Evolutionary conservation across 768 basidiomycete genomes (phyloP).

Genomic region (Nevesoporus exiguus): DNA sequence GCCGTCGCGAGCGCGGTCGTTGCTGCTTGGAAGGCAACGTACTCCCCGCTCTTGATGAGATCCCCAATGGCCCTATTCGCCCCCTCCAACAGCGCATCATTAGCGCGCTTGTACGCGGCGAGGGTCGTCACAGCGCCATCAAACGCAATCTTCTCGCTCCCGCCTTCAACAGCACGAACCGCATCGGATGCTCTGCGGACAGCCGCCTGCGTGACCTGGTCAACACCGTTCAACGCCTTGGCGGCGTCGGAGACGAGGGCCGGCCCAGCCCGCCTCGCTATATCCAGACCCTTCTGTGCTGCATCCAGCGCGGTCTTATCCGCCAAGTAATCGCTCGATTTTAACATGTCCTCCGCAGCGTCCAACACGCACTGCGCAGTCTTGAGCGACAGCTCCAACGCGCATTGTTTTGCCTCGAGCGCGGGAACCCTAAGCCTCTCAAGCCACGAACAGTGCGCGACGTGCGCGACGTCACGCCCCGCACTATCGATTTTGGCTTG

Average conservation of each 20-base stretch:
- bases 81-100: background rate
- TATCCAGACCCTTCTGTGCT: background rate
- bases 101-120: background rate
- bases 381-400: background rate
- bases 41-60: background rate
- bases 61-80: background rate
- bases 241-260: background rate
- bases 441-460: background rate
- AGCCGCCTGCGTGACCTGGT: background rate
- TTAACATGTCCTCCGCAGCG: background rate
- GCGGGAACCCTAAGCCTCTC: background rate
- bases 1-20: background rate
- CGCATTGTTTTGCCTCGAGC: background rate
- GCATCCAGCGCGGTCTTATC: background rate
- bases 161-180: background rate
- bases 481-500: background rate
- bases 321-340: background rate
- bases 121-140: background rate
- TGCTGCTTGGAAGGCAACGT: background rate
- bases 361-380: background rate
- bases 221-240: background rate
- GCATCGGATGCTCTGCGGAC: background rate
- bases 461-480: background rate
- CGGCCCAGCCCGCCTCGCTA: background rate
- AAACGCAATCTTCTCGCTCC: background rate